Conservation (phyloP, 2,329 filamentous ascomycete species). For the Talaromyces pinophilus region DNA sequence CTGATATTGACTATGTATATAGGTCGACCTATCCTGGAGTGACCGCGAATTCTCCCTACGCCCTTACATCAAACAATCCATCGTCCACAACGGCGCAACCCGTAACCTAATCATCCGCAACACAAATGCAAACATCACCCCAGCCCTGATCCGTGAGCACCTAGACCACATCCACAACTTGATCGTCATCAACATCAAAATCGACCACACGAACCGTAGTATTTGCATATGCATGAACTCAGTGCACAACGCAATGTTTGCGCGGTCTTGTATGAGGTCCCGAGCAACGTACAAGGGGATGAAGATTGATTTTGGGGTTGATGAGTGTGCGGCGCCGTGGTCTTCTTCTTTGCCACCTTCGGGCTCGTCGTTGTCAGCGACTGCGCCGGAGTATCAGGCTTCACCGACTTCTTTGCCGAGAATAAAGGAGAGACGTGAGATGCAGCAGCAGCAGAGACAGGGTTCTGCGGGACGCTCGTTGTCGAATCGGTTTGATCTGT, state of each 20-base stretch:
- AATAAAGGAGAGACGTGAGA: not conserved
- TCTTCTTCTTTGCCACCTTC: not conserved
- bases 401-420: conserved; percentile 33
- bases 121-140: conserved; percentile 61
- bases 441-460: conserved; percentile 32
- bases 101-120: conserved; percentile 72
- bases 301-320: conserved; percentile 68
- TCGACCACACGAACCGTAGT: conserved; percentile 53
- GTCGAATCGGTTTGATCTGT: conserved; percentile 64
- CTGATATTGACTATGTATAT: conserved; percentile 13
- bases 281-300: conserved; percentile 67
- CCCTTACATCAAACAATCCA: conserved; percentile 60
- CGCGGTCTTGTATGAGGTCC: conserved; percentile 74
- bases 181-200: conserved; percentile 65
- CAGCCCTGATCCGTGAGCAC: conserved; percentile 66
- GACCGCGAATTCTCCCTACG: conserved; percentile 69
- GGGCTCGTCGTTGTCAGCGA: not conserved
- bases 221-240: conserved; percentile 75
- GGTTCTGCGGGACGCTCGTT: conserved; percentile 39
- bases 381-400: not conserved
- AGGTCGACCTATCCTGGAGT: conserved; percentile 71
- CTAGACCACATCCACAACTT: conserved; percentile 82
- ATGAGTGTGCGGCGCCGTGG: conserved; percentile 63
- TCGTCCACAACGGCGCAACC: conserved; percentile 66
- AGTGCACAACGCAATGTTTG: conserved; percentile 72